phyloP scores from a whole-genome alignment of 2,329 filamentous ascomycete genomes.

The Colletotrichum paranaense region DNA sequence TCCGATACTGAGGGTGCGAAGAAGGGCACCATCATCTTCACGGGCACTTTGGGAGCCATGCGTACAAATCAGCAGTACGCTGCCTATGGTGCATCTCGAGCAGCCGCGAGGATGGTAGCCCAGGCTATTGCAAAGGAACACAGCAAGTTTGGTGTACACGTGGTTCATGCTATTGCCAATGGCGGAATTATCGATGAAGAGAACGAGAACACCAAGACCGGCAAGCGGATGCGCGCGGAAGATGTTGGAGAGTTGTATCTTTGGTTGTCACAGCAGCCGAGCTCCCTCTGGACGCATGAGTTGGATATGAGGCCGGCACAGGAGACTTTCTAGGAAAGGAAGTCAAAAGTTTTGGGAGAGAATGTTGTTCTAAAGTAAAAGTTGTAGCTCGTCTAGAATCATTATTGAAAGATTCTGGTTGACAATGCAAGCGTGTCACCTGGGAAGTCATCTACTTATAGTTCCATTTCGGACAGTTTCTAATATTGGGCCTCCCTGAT shows the following conservation, averaged over 20 bases:
- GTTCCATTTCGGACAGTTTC: too few relatives aligned
- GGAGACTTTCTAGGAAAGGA: slow-evolving; percentile 19
- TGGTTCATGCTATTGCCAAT: slow-evolving; percentile 70
- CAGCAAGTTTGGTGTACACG: slow-evolving; percentile 66
- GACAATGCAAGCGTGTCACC: too few relatives aligned
- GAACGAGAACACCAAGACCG: slow-evolving; percentile 56
- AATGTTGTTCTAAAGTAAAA: too few relatives aligned
- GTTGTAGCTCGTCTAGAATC: too few relatives aligned
- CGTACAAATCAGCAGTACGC: slow-evolving; percentile 65
- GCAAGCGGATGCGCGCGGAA: slow-evolving; percentile 68
- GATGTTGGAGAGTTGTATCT: slow-evolving; percentile 68
- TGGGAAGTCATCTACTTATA: too few relatives aligned
- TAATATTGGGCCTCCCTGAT: too few relatives aligned
- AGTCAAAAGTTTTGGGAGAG: background rate
- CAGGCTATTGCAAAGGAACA: slow-evolving; percentile 68
- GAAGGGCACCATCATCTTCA: slow-evolving; percentile 69
- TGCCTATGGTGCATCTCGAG: slow-evolving; percentile 64
- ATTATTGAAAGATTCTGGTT: too few relatives aligned
- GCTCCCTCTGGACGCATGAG: slow-evolving; percentile 35
- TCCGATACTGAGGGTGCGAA: slow-evolving; percentile 57
- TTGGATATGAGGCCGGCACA: slow-evolving; percentile 35
- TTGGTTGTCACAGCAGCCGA: slow-evolving; percentile 45
- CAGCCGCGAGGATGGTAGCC: slow-evolving; percentile 64
- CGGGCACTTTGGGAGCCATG: slow-evolving; percentile 64
- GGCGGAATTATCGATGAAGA: slow-evolving; percentile 63